Evolutionary conservation across 164 flowering plant species (phyloP).

Genomic region (Magnolia kwangsiensis): DNA sequence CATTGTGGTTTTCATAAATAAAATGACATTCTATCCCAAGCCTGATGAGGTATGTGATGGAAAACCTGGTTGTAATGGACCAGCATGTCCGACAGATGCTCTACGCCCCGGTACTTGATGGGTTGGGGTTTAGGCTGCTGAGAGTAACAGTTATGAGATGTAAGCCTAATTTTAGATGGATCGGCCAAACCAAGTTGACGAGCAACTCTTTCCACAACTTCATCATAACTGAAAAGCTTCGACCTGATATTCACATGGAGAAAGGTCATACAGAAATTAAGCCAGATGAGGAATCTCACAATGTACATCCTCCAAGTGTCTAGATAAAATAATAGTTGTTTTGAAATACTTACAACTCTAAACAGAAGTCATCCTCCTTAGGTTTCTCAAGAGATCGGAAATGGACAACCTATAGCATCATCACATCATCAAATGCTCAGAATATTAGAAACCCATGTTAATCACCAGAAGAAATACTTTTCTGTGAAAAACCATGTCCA

Average conservation of each 20-base stretch:
- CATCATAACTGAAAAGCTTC: constrained; percentile 76
- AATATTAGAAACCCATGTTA: not conserved
- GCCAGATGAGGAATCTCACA: not conserved
- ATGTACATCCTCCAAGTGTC: not conserved
- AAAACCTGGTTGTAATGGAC: constrained; percentile 90
- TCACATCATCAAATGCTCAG: not conserved
- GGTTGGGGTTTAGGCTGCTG: constrained; percentile 97
- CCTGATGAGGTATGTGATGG: not conserved
- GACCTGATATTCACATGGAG: constrained; percentile 47
- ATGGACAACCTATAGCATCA: constrained; percentile 58
- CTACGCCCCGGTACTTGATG: constrained; percentile 82
- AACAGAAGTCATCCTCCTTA: constrained; percentile 84
- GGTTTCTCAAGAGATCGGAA: constrained; percentile 92
- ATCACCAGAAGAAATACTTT: not conserved
- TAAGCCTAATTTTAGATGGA: constrained; percentile 87
- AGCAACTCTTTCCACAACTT: constrained; percentile 90
- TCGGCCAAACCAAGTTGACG: constrained; percentile 73
- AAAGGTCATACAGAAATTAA: not conserved
- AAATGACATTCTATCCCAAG: not conserved
- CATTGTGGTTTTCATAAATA: not conserved
- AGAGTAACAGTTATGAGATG: constrained; percentile 91
- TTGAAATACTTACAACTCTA: constrained; percentile 68
- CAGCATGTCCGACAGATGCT: constrained; percentile 84
- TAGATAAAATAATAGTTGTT: not conserved
- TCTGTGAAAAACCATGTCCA: not conserved